phyloP scores from a whole-genome alignment of 2,329 filamentous ascomycete genomes.

The Periglandula ipomoeae region DNA sequence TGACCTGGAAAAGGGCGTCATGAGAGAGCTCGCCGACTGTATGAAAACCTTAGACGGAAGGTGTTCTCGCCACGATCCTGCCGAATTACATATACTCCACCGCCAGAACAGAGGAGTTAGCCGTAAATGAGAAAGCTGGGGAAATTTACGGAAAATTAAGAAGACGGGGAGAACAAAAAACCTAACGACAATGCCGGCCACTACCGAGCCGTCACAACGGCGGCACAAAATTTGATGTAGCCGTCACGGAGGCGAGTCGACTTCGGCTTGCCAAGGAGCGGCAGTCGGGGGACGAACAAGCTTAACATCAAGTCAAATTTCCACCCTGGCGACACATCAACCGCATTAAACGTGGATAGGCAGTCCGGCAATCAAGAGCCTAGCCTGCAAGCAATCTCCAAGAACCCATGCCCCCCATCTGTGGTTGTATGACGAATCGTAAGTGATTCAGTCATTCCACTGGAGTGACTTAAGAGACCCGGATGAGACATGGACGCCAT shows the following conservation, averaged over 20 bases:
- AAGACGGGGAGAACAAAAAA: neutral
- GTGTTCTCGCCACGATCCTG: neutral
- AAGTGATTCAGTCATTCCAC: neutral
- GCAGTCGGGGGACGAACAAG: neutral
- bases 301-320: neutral
- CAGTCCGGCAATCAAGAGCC: neutral
- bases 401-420: too few species aligned
- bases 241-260: neutral
- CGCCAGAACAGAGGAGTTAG: neutral
- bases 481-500: neutral
- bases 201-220: neutral
- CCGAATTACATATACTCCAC: neutral
- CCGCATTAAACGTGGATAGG: neutral
- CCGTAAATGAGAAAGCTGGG: neutral
- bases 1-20: neutral
- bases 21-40: neutral
- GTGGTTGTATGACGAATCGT: neutral
- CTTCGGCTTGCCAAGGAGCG: neutral
- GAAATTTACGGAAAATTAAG: neutral
- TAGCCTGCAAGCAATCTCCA: too few species aligned
- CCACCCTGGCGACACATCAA: neutral
- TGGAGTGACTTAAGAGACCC: neutral
- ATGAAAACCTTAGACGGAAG: neutral
- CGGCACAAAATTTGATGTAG: neutral
- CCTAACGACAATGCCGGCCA: neutral